Conservation (phyloP, 2,329 filamentous ascomycete genomes). For the Fragosphaeria purpurea region DNA sequence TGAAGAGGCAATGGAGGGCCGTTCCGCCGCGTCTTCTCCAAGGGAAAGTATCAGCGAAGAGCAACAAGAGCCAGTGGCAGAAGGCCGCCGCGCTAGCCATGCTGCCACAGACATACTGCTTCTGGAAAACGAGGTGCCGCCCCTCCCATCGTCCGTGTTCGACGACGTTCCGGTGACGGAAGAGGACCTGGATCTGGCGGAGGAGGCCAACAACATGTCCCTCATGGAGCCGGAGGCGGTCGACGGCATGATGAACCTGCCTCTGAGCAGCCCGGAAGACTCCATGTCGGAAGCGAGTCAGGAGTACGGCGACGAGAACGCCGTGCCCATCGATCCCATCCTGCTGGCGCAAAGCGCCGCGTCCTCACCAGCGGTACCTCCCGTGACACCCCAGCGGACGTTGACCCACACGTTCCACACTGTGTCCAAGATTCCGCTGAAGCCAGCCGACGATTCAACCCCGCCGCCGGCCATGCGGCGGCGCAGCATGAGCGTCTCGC, state of each 20-base stretch:
- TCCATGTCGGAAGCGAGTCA: slow-evolving; percentile 51
- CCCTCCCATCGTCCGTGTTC: slow-evolving; percentile 22
- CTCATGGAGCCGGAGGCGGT: slow-evolving; percentile 35
- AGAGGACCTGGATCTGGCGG: slow-evolving; percentile 47
- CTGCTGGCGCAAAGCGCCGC: slow-evolving; percentile 20
- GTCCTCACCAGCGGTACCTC: slow-evolving; percentile 23
- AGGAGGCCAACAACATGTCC: slow-evolving; percentile 52
- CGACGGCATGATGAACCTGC: slow-evolving; percentile 22
- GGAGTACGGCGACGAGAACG: slow-evolving; percentile 59
- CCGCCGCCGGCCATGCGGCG: slow-evolving; percentile 35
- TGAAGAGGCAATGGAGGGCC: slow-evolving; percentile 49
- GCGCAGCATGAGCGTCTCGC: slow-evolving; percentile 41
- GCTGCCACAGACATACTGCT: slow-evolving; percentile 17
- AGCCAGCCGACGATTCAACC: slow-evolving; percentile 52
- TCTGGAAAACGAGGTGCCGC: too few relatives aligned
- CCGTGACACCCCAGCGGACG: slow-evolving; percentile 46
- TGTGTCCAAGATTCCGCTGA: slow-evolving; percentile 67
- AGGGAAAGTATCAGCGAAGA: slow-evolving; percentile 14
- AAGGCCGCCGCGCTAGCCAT: slow-evolving; percentile 1
- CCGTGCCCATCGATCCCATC: slow-evolving; percentile 43
- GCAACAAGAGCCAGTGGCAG: background rate
- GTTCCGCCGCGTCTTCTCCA: slow-evolving; percentile 12
- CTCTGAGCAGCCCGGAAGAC: slow-evolving; percentile 30
- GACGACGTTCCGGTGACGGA: slow-evolving; percentile 38
- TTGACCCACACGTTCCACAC: slow-evolving; percentile 56